phyloP scores from a whole-genome alignment of 306 rosid species.

The Fragaria nilgerrensis region DNA sequence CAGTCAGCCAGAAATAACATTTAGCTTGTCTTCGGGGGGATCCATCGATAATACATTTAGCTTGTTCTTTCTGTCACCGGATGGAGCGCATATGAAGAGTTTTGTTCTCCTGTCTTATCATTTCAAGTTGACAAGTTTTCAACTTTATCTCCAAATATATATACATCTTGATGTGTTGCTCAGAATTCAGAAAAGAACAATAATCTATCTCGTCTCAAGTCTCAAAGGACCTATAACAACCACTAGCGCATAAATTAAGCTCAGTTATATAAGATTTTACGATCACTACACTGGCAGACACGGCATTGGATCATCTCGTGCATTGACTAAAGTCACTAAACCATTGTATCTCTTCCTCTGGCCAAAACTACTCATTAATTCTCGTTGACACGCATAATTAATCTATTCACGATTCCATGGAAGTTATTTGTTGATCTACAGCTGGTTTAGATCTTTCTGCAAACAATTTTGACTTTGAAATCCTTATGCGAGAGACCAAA shows the following conservation, averaged over 20 bases:
- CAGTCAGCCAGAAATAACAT: too few species aligned
- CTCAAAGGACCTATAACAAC: neutral
- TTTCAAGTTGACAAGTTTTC: neutral
- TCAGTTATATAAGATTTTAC: neutral
- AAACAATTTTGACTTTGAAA: neutral
- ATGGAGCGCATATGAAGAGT: neutral
- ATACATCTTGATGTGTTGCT: neutral
- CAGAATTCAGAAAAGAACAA: neutral
- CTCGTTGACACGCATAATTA: neutral
- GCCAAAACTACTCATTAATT: neutral
- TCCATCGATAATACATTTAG: too few species aligned
- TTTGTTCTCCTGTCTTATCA: neutral
- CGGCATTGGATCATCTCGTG: neutral
- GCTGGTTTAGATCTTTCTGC: neutral
- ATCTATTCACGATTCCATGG: neutral
- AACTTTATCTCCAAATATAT: neutral
- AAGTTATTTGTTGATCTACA: neutral
- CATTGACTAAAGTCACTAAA: neutral
- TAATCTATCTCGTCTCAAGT: neutral
- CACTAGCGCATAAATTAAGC: neutral
- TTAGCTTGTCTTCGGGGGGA: too few species aligned
- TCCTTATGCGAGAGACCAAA: neutral
- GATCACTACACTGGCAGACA: neutral
- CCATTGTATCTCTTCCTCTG: neutral
- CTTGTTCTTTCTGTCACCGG: too few species aligned